Evolutionary conservation across 1,139 yeast genomes (phyloP), one percentile per base, ranked within the genome.

Genomic region (Groenewaldozyma auringiensis): DNA sequence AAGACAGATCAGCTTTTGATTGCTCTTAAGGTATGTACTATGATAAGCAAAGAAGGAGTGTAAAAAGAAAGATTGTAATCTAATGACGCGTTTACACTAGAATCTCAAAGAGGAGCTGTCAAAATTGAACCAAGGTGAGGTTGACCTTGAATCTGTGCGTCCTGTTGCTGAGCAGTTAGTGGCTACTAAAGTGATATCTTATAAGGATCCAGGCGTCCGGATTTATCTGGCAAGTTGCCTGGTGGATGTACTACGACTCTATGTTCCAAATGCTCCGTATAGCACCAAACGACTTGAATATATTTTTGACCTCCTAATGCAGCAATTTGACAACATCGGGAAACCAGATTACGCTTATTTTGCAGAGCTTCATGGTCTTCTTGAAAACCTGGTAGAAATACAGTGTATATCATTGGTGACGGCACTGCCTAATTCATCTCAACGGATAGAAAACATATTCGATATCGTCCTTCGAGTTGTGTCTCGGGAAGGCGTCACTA

Each of bases 251-350:
- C 65, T 89, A 38, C 72, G 95, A 49, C 65, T 88, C 9, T 82
- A 74, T 60, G 96, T 96, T 0, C 96, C 96, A 0, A 86, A 88
- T 63, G 95, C 96, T 3, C 96, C 97, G 4, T 88, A 75, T 63
- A 78, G 85, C 1, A 79, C 79, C 32, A 54, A 67, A 1, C 82
- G 83, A 52, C 66, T 88, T 29, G 68, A 56, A 56, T 46, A 47
- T 11, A 58, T 65, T 21, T 64, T 65, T 40, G 52, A 52, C 22
- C 54, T 58, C 22, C 78, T 86, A 56, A 72, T 82, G 53, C 66
- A 68, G 32, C 92, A 84, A 59, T 76, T 88, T 53, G 72, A 72
- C 47, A 71, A 71, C 40, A 64, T 87, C 37, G 62, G 74, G 11
- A 79, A 81, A 49, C 68, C 73, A 1, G 83, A 79, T 25, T 78